phyloP scores from a whole-genome alignment of 805 yeast species.

The Sugiyamaella qingdaonensis region DNA sequence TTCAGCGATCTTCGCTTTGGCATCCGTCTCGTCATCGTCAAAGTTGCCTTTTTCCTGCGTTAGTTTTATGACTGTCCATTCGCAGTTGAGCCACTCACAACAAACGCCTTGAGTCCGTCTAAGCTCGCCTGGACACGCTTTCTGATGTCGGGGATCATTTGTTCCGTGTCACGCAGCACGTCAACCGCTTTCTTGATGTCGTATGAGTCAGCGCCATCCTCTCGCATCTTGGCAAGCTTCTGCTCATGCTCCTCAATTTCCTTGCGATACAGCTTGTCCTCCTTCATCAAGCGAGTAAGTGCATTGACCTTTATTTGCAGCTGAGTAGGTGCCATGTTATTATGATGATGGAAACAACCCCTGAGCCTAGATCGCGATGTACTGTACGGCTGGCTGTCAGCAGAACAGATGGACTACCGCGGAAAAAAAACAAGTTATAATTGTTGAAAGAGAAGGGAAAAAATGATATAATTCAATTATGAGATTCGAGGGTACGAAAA shows the following conservation, averaged over 20 bases:
- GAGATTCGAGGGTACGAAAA: too few relatives aligned
- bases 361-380: background rate
- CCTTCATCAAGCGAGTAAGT: conserved; percentile 62
- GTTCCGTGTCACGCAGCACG: conserved; percentile 51
- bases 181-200: conserved; percentile 55
- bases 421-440: too few relatives aligned
- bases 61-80: background rate
- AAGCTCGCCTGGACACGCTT: conserved; percentile 40
- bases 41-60: conserved; percentile 16
- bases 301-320: conserved; percentile 71
- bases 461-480: too few relatives aligned
- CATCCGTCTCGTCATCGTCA: conserved; percentile 25
- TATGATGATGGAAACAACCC: background rate
- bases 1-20: conserved; percentile 23
- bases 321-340: conserved; percentile 51
- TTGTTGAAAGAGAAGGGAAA: too few relatives aligned
- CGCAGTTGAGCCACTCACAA: conserved; percentile 25
- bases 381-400: too few relatives aligned
- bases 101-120: conserved; percentile 38
- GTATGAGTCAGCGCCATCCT: conserved; percentile 52
- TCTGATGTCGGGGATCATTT: conserved; percentile 47
- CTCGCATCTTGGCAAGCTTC: conserved; percentile 45
- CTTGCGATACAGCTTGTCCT: conserved; percentile 53
- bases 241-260: conserved; percentile 55
- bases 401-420: too few relatives aligned